Evolutionary conservation across 75 land plant genomes (phyloP).

Genomic region (Selaginella tamariscina): DNA sequence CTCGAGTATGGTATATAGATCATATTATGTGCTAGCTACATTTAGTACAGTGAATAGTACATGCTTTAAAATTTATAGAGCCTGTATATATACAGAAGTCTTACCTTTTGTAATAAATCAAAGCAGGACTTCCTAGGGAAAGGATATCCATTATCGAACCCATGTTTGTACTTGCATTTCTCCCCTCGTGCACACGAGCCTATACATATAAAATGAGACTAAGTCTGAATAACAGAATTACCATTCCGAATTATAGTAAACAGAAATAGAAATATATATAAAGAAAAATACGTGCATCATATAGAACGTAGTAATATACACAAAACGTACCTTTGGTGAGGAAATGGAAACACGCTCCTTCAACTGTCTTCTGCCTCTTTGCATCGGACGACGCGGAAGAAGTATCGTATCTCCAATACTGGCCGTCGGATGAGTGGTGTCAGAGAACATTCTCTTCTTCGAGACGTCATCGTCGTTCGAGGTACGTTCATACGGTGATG

Average conservation of each 20-base stretch:
- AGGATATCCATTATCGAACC: slow-evolving; percentile 44
- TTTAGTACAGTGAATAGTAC: too few species aligned
- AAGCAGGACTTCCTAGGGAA: slow-evolving; percentile 60
- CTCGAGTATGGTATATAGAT: too few species aligned
- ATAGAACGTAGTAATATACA: slow-evolving; percentile 52
- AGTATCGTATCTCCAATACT: slow-evolving; percentile 91
- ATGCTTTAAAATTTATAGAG: too few species aligned
- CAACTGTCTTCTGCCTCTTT: slow-evolving; percentile 49
- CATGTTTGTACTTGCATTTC: slow-evolving; percentile 71
- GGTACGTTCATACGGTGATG: slow-evolving; percentile 48
- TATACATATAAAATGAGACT: too few species aligned
- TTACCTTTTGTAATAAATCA: slow-evolving; percentile 82
- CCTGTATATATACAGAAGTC: too few species aligned
- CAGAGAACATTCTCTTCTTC: slow-evolving; percentile 19
- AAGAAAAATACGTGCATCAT: too few species aligned
- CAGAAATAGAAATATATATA: too few species aligned
- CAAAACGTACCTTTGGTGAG: slow-evolving; percentile 50
- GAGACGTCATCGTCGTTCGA: neutral
- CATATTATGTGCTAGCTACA: too few species aligned
- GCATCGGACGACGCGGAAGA: too few species aligned
- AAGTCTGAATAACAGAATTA: too few species aligned
- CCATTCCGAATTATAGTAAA: too few species aligned
- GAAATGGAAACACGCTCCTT: slow-evolving; percentile 18
- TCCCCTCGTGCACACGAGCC: slow-evolving; percentile 84
- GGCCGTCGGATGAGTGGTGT: slow-evolving; percentile 41